These are phyloP conservation scores for Hyphodiscus sp. DNA, from an alignment of 2,329 filamentous ascomycete genomes.

Conservation along the genomic window DNA sequence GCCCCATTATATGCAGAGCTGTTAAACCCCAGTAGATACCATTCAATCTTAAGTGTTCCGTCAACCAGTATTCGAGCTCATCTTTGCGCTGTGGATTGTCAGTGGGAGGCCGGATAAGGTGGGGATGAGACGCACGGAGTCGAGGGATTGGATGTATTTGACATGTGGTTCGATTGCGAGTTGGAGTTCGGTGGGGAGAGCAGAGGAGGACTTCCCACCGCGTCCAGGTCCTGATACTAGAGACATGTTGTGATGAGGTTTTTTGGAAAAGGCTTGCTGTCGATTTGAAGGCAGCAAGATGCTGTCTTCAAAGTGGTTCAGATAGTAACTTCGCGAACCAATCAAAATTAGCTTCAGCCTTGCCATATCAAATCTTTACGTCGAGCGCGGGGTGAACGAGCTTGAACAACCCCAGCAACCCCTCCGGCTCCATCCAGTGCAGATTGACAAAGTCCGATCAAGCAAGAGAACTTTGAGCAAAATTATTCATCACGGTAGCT, in stretches of 20 bases:
- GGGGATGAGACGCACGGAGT: constrained; percentile 57
- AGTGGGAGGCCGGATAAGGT: constrained; percentile 17
- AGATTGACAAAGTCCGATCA: too few species aligned
- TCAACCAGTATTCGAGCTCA: constrained; percentile 96
- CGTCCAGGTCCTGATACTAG: constrained; percentile 29
- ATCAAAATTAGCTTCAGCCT: not conserved
- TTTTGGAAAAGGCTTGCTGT: too few species aligned
- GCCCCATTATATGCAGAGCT: constrained; percentile 76
- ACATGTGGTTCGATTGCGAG: constrained; percentile 56
- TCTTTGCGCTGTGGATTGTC: constrained; percentile 63
- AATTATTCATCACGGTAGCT: too few species aligned
- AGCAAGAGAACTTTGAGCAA: too few species aligned
- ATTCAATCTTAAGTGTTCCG: constrained; percentile 90
- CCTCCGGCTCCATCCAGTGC: too few species aligned
- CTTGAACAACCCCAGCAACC: too few species aligned
- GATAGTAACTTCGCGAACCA: not conserved
- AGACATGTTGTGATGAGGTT: constrained; percentile 20
- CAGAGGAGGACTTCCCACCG: constrained; percentile 12
- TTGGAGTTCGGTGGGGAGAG: constrained; percentile 28
- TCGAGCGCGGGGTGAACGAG: too few species aligned
- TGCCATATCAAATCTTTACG: not conserved
- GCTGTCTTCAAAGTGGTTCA: not conserved
- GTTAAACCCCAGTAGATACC: constrained; percentile 96
- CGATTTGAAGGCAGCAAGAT: not conserved
- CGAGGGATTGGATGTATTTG: constrained; percentile 85